Evolutionary conservation across 2,329 filamentous ascomycete species (phyloP).

Genomic region (Chrysoporthe cubensis): DNA sequence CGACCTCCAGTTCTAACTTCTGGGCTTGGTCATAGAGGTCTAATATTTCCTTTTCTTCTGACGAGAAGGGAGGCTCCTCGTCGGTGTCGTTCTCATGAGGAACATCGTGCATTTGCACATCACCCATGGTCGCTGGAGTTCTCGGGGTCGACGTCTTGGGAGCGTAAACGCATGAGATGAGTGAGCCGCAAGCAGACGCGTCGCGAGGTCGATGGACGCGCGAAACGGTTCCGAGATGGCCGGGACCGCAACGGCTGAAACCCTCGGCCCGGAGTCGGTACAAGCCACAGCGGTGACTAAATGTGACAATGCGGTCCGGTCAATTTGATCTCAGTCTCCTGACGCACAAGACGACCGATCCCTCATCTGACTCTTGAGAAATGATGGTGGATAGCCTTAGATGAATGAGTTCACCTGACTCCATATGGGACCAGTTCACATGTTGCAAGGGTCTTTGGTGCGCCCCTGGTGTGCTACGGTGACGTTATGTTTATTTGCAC

Average conservation of each 20-base stretch:
- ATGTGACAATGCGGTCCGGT: neutral
- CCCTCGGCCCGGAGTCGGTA: neutral
- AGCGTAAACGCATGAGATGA: neutral
- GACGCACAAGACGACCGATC: neutral
- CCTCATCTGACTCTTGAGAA: neutral
- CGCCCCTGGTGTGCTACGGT: neutral
- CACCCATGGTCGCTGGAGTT: constrained; percentile 31
- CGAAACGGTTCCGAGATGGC: neutral
- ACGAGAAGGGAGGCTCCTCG: constrained; percentile 54
- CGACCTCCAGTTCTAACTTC: constrained; percentile 73
- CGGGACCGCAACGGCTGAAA: neutral
- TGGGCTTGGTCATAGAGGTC: constrained; percentile 73
- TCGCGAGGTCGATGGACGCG: constrained; percentile 3
- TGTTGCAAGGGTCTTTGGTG: neutral
- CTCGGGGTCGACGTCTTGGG: neutral
- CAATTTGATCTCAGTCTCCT: neutral
- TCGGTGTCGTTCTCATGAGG: constrained; percentile 36
- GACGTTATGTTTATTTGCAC: neutral
- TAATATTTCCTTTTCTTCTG: constrained; percentile 68
- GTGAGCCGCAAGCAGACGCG: constrained; percentile 5
- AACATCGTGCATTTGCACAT: constrained; percentile 30
- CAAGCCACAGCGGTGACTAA: neutral
- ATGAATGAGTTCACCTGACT: neutral
- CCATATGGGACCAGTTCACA: neutral
- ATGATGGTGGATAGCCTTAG: neutral